phyloP scores from a whole-genome alignment of 1,284 basidiomycete species.

The Heterobasidion occidentale region DNA sequence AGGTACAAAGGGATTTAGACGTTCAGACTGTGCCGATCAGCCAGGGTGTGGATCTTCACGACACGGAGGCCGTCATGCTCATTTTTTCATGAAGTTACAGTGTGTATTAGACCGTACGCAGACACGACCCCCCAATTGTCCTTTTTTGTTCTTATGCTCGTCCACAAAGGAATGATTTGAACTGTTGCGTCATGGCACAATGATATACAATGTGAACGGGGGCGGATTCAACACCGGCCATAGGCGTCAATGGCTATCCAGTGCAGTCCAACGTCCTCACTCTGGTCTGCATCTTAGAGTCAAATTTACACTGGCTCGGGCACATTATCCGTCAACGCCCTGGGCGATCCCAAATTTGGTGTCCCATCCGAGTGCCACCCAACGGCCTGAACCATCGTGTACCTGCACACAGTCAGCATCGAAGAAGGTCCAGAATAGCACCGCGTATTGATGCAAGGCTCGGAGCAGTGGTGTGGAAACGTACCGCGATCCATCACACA shows the following conservation, averaged over 20 bases:
- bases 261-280: no score
- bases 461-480: constrained; percentile 22
- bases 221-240: no score
- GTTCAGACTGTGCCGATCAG: constrained; percentile 27
- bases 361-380: constrained; percentile 15
- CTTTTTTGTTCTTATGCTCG: no score
- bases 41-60: constrained; percentile 41
- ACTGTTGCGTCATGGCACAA: no score
- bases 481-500: constrained; percentile 23
- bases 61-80: constrained; percentile 46
- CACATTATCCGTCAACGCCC: constrained; percentile 17
- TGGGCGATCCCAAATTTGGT: constrained; percentile 22
- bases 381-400: background rate
- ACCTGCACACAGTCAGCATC: background rate
- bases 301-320: constrained; percentile 17
- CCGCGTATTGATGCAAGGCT: background rate
- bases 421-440: background rate
- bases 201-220: no score
- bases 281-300: no score
- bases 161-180: no score
- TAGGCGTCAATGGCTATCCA: no score
- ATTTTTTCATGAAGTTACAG: constrained; percentile 17
- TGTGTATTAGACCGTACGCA: background rate
- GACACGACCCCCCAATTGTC: no score
- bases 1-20: constrained; percentile 30